Evolutionary conservation across 495 filamentous ascomycete genomes (phyloP), one percentile per base, ranked within the genome.

Genomic region (Penicilliopsis zonata): DNA sequence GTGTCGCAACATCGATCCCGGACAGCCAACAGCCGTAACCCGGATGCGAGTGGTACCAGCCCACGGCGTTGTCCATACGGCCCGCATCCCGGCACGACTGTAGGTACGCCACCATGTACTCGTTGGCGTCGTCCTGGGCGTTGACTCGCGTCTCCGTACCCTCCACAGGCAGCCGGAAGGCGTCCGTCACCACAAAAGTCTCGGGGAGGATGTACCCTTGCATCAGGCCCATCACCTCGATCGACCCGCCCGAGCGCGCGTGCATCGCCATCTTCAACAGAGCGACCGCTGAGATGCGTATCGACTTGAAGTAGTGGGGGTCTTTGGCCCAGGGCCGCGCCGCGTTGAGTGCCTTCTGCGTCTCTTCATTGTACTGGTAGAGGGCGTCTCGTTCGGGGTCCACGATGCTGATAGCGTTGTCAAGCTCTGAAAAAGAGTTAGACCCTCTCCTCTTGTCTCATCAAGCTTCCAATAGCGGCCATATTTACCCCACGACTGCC

Each of bases 211-310:
- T 82, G 49, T 92, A 90, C 23, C 92, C 92, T 59, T 94, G 85
- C 92, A 99, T 96, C 44, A 99, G 57, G 28, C 92, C 92, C 92
- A 99, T 99, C 27, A 99, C 71, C 57, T 99, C 92, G 35, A 96
- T 68, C 2, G 76, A 75, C 12, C 90, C 88, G 30, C 92, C 92
- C 0, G 82, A 83, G 13, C 92, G 81, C 1, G 92, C 92, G 53
- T 99, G 92, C 85, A 94, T 96, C 36, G 93, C 85, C 92, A 99
- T 99, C 61, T 99, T 99, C 41, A 96, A 69, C 9, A 99, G 74
- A 4, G 92, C 92, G 14, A 92, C 76, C 23, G 92, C 84, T 24
- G 84, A 88, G 55, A 99, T 87, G 42, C 87, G 85, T 15, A 96
- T 82, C 22, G 78, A 67, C 52, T 90, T 86, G 75, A 94, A 99